phyloP scores from a whole-genome alignment of 495 filamentous ascomycete species.

The Podospora bellae-mahoneyi region DNA sequence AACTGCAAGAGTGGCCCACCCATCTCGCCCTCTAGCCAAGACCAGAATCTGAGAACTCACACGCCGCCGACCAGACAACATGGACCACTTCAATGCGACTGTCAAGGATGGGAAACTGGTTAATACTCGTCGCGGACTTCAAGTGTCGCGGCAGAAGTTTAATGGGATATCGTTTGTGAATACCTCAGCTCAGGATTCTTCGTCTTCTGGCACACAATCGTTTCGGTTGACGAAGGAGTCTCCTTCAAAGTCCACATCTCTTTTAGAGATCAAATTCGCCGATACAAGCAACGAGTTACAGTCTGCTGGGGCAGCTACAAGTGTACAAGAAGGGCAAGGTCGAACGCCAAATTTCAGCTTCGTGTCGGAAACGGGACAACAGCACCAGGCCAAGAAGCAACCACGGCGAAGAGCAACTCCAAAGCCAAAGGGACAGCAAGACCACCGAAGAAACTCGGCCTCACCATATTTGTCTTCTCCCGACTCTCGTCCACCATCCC shows the following conservation, averaged over 20 bases:
- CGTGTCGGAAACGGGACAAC: slow-evolving; percentile 6
- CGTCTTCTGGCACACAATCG: neutral
- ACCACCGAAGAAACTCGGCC: slow-evolving; percentile 11
- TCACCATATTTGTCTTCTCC: neutral
- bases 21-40: neutral
- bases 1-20: neutral
- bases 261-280: slow-evolving; percentile 25
- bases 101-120: slow-evolving; percentile 31
- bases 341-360: neutral
- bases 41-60: neutral
- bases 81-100: slow-evolving; percentile 36
- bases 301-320: slow-evolving; percentile 3
- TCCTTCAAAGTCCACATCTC: neutral
- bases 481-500: neutral
- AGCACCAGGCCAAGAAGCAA: slow-evolving; percentile 17
- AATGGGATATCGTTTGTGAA: slow-evolving; percentile 35
- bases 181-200: slow-evolving; percentile 20
- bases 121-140: slow-evolving; percentile 31
- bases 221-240: slow-evolving; percentile 4
- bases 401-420: slow-evolving; percentile 10
- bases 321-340: neutral
- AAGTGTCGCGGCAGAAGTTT: slow-evolving; percentile 33
- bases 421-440: slow-evolving; percentile 6
- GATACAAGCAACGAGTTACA: slow-evolving; percentile 11
- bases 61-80: slow-evolving; percentile 7